phyloP scores from a whole-genome alignment of 805 yeast species.

The Yamadazyma olivae region DNA sequence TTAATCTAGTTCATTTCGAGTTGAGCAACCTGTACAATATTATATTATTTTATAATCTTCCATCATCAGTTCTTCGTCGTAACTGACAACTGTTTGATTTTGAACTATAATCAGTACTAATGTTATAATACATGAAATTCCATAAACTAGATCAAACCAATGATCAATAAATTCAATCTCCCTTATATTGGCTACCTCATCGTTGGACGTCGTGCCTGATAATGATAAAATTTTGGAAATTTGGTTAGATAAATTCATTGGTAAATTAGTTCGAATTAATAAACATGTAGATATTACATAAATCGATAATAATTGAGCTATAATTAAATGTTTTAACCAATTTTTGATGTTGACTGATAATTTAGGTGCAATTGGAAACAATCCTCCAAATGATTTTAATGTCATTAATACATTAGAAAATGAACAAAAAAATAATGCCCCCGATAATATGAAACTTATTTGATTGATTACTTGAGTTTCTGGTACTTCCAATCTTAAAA shows the following conservation, averaged over 20 bases:
- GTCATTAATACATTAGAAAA: constrained; percentile 63
- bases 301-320: constrained; percentile 47
- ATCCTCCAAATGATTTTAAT: constrained; percentile 46
- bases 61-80: constrained; percentile 8
- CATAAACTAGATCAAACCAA: constrained; percentile 54
- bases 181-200: constrained; percentile 17
- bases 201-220: constrained; percentile 23
- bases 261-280: constrained; percentile 46
- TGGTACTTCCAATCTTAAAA: constrained; percentile 17
- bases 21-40: no score
- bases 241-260: constrained; percentile 41
- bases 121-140: constrained; percentile 37
- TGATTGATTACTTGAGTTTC: constrained; percentile 42
- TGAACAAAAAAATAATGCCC: constrained; percentile 58
- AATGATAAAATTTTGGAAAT: constrained; percentile 37
- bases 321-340: constrained; percentile 36
- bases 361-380: constrained; percentile 15
- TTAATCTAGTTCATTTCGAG: no score
- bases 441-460: constrained; percentile 52
- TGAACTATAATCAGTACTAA: constrained; percentile 4
- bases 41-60: no score
- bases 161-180: constrained; percentile 47
- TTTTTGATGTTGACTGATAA: constrained; percentile 15
- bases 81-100: not conserved
- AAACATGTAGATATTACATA: constrained; percentile 52